These are phyloP conservation scores for Suillus paluster DNA, from an alignment of 768 basidiomycete genomes.

Conservation along the genomic window DNA sequence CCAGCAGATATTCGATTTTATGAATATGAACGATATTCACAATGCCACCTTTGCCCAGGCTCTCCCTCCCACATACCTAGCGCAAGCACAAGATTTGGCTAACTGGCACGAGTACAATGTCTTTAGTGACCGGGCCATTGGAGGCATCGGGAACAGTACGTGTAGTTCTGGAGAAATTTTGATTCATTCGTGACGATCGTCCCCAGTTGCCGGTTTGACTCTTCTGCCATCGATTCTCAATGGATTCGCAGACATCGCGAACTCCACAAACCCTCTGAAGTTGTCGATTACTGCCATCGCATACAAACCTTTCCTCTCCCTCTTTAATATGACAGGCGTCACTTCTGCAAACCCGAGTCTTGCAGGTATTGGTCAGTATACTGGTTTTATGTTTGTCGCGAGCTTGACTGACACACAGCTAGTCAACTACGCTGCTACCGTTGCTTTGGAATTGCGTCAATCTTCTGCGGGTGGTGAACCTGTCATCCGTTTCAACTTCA, in stretches of 20 bases:
- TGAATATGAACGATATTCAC: conserved; percentile 75
- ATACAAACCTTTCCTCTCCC: conserved; percentile 78
- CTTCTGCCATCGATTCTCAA: conserved; percentile 63
- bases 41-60: conserved; percentile 53
- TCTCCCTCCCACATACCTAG: conserved; percentile 54
- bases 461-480: conserved; percentile 49
- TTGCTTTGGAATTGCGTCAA: conserved; percentile 64
- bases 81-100: conserved; percentile 62
- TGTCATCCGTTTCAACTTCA: conserved; percentile 66
- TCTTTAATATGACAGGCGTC: conserved; percentile 78
- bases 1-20: conserved; percentile 66
- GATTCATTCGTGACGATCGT: background rate
- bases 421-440: conserved; percentile 67
- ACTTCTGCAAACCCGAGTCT: conserved; percentile 54
- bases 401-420: background rate
- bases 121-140: conserved; percentile 54
- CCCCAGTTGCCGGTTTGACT: conserved; percentile 66
- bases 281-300: conserved; percentile 63
- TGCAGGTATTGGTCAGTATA: conserved; percentile 57
- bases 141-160: conserved; percentile 70
- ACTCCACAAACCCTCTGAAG: conserved; percentile 55
- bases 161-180: conserved; percentile 6
- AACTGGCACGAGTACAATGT: conserved; percentile 77
- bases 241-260: conserved; percentile 55
- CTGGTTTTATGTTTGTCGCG: background rate